A percentile compares a stretch with the other conserved stretches of the same genome.
Conservation (phyloP, 306 rosid species). For the Psophocarpus tetragonolobus region DNA sequence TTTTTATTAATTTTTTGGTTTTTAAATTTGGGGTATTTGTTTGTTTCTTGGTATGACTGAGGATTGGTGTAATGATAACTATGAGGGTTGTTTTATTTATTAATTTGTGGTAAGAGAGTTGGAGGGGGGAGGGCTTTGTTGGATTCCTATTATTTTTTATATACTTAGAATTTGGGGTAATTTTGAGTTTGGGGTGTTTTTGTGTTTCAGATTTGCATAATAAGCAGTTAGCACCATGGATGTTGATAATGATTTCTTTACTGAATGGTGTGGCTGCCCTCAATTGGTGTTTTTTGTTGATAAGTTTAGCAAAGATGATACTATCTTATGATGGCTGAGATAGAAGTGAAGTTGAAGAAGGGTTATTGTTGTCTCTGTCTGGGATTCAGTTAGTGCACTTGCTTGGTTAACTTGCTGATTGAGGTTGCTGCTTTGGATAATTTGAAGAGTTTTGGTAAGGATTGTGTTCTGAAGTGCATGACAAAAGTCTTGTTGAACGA, state of each 20-base stretch:
- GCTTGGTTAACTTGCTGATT: constrained; percentile 32
- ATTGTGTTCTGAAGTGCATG: constrained; percentile 40
- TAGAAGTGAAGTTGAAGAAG: constrained; percentile 31
- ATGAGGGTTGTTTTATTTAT: constrained; percentile 16
- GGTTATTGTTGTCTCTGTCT: constrained; percentile 28
- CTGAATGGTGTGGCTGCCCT: constrained; percentile 27
- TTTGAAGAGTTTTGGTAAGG: constrained; percentile 31
- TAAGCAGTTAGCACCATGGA: constrained; percentile 36
- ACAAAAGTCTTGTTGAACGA: constrained; percentile 30
- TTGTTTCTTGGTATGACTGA: constrained; percentile 26
- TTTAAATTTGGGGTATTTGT: constrained; percentile 16
- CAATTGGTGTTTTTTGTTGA: constrained; percentile 38
- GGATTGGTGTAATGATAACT: constrained; percentile 31
- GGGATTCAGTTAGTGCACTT: constrained; percentile 38
- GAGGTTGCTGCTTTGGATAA: constrained; percentile 42
- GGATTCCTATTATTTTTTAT: constrained; percentile 7
- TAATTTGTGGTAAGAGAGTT: background rate
- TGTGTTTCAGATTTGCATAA: constrained; percentile 40
- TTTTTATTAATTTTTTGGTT: background rate
- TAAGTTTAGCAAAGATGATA: constrained; percentile 24
- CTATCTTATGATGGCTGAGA: constrained; percentile 37
- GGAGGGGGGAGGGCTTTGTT: constrained; percentile 16
- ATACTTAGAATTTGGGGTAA: constrained; percentile 30
- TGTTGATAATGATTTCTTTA: constrained; percentile 22
- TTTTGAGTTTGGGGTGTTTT: constrained; percentile 35